Evolutionary conservation across 2,329 filamentous ascomycete species (phyloP), one percentile per base, ranked within the genome.

Genomic region (Microcyclospora tardicrescens): DNA sequence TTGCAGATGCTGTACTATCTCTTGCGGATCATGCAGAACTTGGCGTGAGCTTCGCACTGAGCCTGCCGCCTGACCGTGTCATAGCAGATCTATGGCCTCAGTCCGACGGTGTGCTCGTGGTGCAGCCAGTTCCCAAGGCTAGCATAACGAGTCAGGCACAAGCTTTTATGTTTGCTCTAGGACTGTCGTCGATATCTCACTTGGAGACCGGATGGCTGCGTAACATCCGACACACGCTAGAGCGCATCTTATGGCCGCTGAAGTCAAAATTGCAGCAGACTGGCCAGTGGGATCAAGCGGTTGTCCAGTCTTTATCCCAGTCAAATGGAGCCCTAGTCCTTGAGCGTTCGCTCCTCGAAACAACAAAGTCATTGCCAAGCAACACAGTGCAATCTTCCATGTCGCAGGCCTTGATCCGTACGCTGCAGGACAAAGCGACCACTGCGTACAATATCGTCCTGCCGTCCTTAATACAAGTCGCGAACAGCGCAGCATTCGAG

Each of bases 1-100:
- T 34, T 10, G 30, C 46, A 74, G 71, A 67, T 46, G 60, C 70
- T 11, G 38, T 71, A 11, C 49, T 48, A 38, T 59, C 61, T 12
- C 46, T 72, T 30, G 65, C 70, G 41, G 43, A 42, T 28, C 39
- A 49, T 2, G 37, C 43, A 28, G 34, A 32, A 3, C 36, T 46
- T 11, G 35, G 13, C 27, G 28, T 42, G 8, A 39, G 46, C 6
- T 53, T 62, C 31, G 49, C 45, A 13, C 36, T 62, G 12, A 46
- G 44, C 12, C 39, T 68, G 13, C 65, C 66, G 15, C 57, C 64
- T 28, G 59, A 59, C 12, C 56, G 56, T 33, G 59, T 54, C 40
- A 59, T 61, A 14, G 57, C 43, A 39, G 58, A 49, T 34, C 56
- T 61, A 29, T 65, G 52, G 56, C 58, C 51, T 10, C 53, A 61